phyloP scores from a whole-genome alignment of 2,329 filamentous ascomycete genomes.

The Sporothrix globosa region DNA sequence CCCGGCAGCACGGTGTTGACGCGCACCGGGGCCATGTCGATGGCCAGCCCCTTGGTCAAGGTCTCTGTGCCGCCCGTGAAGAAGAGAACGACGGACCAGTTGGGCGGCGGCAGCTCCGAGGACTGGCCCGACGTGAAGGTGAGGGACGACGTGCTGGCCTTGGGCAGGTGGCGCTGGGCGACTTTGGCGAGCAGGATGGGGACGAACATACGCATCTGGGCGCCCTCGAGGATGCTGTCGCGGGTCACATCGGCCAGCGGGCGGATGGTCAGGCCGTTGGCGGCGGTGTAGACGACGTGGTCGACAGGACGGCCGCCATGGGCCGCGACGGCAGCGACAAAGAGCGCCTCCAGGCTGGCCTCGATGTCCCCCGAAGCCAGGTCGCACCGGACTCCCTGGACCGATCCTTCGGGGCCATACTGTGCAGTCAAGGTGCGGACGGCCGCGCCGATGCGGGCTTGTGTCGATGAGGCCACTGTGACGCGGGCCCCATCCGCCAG shows the following conservation, averaged over 20 bases:
- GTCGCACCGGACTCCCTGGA: constrained; percentile 39
- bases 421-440: constrained; percentile 40
- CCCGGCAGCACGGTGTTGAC: constrained; percentile 66
- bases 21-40: constrained; percentile 65
- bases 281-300: constrained; percentile 42
- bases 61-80: constrained; percentile 57
- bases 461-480: constrained; percentile 62
- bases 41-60: constrained; percentile 59
- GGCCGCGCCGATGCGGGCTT: constrained; percentile 52
- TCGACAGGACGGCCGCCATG: constrained; percentile 36
- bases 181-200: constrained; percentile 45
- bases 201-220: constrained; percentile 43
- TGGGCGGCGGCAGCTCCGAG: constrained; percentile 54
- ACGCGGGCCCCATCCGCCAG: constrained; percentile 60
- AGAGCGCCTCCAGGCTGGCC: constrained; percentile 41
- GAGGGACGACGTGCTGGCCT: constrained; percentile 50
- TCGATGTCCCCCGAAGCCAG: constrained; percentile 42
- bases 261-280: constrained; percentile 38
- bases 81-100: constrained; percentile 54
- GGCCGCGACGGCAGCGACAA: constrained; percentile 37
- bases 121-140: constrained; percentile 60
- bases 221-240: constrained; percentile 38
- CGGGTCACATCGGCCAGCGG: constrained; percentile 38
- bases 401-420: constrained; percentile 25
- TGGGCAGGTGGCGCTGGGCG: constrained; percentile 40